phyloP scores from a whole-genome alignment of 352 stramenopile species.

The Pythium dissimile region DNA sequence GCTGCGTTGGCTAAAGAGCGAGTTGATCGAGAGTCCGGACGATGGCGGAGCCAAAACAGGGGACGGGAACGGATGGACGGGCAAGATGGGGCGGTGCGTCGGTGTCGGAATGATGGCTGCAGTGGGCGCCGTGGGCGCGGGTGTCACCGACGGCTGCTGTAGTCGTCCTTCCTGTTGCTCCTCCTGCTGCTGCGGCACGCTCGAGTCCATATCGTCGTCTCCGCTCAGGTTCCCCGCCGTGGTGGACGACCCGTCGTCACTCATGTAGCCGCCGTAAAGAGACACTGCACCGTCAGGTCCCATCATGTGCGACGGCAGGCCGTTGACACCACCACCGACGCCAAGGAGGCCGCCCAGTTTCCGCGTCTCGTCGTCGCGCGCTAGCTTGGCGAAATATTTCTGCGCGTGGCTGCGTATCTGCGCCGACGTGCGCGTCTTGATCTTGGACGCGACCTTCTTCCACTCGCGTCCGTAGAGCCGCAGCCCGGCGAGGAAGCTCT shows the following conservation, averaged over 20 bases:
- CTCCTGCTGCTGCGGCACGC: background rate
- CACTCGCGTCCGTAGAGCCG: slow-evolving; percentile 95
- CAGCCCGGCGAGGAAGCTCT: slow-evolving; percentile 93
- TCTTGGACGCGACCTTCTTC: slow-evolving; percentile 94
- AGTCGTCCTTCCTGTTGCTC: too few species aligned
- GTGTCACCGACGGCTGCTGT: background rate
- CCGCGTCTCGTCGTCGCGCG: slow-evolving; percentile 67
- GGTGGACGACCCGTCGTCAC: slow-evolving; percentile 53
- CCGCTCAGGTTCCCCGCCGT: slow-evolving; percentile 46
- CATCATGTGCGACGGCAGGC: background rate
- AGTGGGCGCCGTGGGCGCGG: too few species aligned
- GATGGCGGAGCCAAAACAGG: background rate
- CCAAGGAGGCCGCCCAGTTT: slow-evolving; percentile 32
- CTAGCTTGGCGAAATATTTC: slow-evolving; percentile 87
- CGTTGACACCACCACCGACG: too few species aligned
- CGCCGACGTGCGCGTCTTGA: slow-evolving; percentile 84
- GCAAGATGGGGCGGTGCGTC: slow-evolving; percentile 7
- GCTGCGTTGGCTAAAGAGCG: background rate
- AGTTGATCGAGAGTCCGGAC: slow-evolving; percentile 2
- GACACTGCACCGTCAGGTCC: background rate
- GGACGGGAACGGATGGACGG: slow-evolving; percentile 19
- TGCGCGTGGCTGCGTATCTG: slow-evolving; percentile 84
- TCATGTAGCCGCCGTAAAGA: slow-evolving; percentile 46
- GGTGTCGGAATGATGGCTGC: background rate
- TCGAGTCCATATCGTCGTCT: slow-evolving; percentile 36